These are phyloP conservation scores for Pseudogymnoascus sp. DNA, from an alignment of 2,329 filamentous ascomycete species.

Conservation along the genomic window DNA sequence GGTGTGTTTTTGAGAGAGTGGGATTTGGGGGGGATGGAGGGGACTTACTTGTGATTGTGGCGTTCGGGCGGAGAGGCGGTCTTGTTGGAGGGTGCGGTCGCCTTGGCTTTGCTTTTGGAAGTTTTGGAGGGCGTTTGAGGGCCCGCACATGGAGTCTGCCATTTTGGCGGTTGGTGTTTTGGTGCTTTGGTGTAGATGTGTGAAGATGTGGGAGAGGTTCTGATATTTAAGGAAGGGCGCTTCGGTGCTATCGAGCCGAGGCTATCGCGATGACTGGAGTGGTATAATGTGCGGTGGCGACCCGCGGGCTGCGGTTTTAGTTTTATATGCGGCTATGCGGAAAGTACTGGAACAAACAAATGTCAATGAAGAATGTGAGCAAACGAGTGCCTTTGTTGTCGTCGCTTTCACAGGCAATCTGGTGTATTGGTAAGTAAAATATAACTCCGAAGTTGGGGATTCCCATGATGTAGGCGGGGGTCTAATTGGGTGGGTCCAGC, in stretches of 20 bases:
- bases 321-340: neutral
- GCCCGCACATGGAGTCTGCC: slow-evolving; percentile 62
- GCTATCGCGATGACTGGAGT: neutral
- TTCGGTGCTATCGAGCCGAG: neutral
- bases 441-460: neutral
- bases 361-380: neutral
- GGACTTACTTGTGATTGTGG: slow-evolving; percentile 46
- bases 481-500: slow-evolving; percentile 15
- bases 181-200: too few relatives aligned
- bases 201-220: neutral
- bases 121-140: slow-evolving; percentile 63
- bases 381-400: neutral
- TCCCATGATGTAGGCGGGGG: neutral
- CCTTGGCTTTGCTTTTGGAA: slow-evolving; percentile 62
- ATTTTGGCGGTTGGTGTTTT: slow-evolving; percentile 37
- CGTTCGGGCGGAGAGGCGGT: slow-evolving; percentile 51
- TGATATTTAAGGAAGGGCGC: neutral
- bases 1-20: neutral
- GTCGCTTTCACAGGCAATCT: neutral
- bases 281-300: neutral
- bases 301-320: neutral
- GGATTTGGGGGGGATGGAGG: slow-evolving; percentile 5
- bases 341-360: neutral
- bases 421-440: neutral
- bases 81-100: slow-evolving; percentile 64